Evolutionary conservation across 345 rosid species (phyloP).

Genomic region (Populus tremula): DNA sequence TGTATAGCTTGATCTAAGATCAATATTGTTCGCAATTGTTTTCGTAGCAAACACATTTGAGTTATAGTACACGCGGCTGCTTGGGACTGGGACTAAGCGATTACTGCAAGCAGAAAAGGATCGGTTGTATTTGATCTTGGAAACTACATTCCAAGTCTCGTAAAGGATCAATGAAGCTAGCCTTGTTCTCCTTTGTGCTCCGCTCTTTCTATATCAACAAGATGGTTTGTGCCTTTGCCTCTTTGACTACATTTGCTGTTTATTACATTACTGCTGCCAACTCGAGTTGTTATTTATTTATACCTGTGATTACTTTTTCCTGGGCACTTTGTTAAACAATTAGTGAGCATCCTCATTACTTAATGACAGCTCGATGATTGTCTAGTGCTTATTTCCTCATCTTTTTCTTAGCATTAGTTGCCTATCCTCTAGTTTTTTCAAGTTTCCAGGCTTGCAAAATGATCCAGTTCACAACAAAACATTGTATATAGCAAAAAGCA

Average conservation of each 20-base stretch:
- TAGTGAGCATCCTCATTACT: neutral
- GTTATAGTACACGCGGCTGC: too few species aligned
- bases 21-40: too few species aligned
- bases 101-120: too few species aligned
- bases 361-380: neutral
- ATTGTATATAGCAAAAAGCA: neutral
- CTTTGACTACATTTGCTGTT: neutral
- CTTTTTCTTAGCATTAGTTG: neutral
- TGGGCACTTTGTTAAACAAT: neutral
- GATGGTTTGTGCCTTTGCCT: neutral
- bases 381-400: neutral
- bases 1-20: too few species aligned
- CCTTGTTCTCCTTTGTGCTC: too few species aligned
- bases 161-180: too few species aligned
- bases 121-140: too few species aligned
- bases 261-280: neutral
- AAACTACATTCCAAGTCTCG: too few species aligned
- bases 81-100: too few species aligned
- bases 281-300: neutral
- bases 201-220: neutral
- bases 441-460: neutral
- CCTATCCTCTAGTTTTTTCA: neutral
- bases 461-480: neutral
- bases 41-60: too few species aligned
- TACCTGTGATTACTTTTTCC: neutral